These are phyloP conservation scores for Camillea tinctor DNA, from an alignment of 2,329 filamentous ascomycete species.

Conservation along the genomic window DNA sequence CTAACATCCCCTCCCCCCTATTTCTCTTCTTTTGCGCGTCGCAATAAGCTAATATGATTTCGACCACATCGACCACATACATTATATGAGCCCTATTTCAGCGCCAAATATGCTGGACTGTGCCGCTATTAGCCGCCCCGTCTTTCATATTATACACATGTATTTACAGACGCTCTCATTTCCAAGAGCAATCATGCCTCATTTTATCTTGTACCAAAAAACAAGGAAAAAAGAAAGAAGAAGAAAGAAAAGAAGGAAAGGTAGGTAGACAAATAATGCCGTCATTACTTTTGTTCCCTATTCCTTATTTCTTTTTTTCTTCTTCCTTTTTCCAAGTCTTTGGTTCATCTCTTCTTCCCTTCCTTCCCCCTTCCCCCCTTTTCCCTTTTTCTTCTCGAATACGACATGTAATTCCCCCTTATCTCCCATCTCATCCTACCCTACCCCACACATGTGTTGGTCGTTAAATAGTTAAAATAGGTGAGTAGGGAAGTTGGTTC, in stretches of 20 bases:
- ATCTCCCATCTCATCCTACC: too few relatives aligned
- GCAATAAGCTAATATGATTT: neutral
- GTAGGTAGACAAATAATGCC: too few relatives aligned
- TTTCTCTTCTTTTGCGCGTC: neutral
- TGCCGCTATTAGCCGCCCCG: neutral
- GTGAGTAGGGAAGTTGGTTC: neutral
- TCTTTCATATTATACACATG: neutral
- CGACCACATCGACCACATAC: neutral
- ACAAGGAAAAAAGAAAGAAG: too few relatives aligned
- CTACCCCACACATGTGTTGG: too few relatives aligned
- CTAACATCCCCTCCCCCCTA: neutral
- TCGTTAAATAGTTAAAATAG: neutral
- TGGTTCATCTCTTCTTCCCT: neutral
- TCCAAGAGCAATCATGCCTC: neutral
- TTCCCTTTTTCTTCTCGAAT: neutral
- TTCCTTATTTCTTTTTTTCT: too few relatives aligned
- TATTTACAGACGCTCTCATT: slow-evolving; percentile 9
- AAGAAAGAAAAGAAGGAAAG: neutral
- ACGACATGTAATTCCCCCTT: neutral
- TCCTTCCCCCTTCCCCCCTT: neutral
- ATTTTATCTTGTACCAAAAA: neutral
- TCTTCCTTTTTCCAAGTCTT: too few relatives aligned
- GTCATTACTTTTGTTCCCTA: too few relatives aligned
- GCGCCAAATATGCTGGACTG: slow-evolving; percentile 2
- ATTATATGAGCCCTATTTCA: neutral